A percentile compares a stretch with the other conserved stretches of the same genome.
These are phyloP conservation scores for Torulaspora maleeae DNA, from an alignment of 805 yeast species.

Conservation along the genomic window DNA sequence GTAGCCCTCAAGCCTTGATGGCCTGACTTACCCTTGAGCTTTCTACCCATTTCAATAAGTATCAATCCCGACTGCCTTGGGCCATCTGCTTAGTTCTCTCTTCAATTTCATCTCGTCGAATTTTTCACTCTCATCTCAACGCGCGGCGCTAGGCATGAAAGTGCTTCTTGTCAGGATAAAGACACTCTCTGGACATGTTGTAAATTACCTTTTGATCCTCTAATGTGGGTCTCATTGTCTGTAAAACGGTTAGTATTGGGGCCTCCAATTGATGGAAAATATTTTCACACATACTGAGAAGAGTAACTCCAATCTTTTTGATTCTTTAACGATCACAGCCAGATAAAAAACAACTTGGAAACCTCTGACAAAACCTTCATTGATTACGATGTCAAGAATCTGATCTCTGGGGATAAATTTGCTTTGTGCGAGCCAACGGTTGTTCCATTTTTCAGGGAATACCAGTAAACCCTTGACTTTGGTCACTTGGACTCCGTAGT, in stretches of 20 bases:
- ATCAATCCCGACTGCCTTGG: not conserved
- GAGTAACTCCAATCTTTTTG: conserved; percentile 29
- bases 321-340: conserved; percentile 49
- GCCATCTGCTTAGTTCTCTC: not conserved
- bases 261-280: not conserved
- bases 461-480: conserved; percentile 22
- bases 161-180: conserved; percentile 10
- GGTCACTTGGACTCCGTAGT: conserved; percentile 28
- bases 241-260: conserved; percentile 3
- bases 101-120: not conserved
- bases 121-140: conserved; percentile 8
- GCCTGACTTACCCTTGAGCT: conserved; percentile 28
- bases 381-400: conserved; percentile 62
- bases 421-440: conserved; percentile 8
- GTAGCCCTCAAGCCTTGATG: conserved; percentile 32
- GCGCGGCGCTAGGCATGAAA: conserved; percentile 10
- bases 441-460: conserved; percentile 21
- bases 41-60: conserved; percentile 27
- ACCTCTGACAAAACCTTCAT: conserved; percentile 64
- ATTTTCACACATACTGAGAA: conserved; percentile 30
- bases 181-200: conserved; percentile 20
- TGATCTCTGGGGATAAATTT: conserved; percentile 53
- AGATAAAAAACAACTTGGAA: conserved; percentile 63
- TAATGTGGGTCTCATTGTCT: conserved; percentile 22
- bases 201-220: conserved; percentile 27